phyloP scores from a whole-genome alignment of 1,139 yeast genomes.

The Candida freyschussii region DNA sequence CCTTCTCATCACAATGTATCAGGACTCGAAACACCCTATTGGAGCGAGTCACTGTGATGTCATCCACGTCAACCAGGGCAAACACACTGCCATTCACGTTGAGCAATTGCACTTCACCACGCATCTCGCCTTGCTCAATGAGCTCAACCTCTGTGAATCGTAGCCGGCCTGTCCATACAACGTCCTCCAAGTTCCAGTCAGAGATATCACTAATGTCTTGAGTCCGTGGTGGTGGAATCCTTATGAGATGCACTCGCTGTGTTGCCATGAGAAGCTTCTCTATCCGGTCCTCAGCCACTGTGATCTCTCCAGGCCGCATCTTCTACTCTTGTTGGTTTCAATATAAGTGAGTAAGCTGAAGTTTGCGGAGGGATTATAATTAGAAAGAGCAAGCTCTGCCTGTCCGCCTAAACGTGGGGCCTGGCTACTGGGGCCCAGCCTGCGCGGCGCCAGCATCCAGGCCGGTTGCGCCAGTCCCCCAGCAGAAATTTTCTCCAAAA shows the following conservation, averaged over 20 bases:
- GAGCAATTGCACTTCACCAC: slow-evolving; percentile 29
- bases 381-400: too few relatives aligned
- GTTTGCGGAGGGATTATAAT: too few relatives aligned
- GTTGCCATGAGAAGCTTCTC: slow-evolving; percentile 5
- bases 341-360: too few relatives aligned
- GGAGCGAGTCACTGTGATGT: slow-evolving; percentile 13
- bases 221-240: slow-evolving; percentile 30
- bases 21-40: slow-evolving; percentile 16
- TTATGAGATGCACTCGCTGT: slow-evolving; percentile 9
- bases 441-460: too few relatives aligned
- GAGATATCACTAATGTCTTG: slow-evolving; percentile 25
- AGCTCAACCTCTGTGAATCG: slow-evolving; percentile 29
- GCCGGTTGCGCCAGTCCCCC: too few relatives aligned
- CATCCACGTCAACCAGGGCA: slow-evolving; percentile 4
- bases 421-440: too few relatives aligned
- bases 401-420: too few relatives aligned
- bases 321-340: not conserved
- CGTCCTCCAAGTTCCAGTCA: slow-evolving; percentile 32
- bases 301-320: slow-evolving; percentile 3
- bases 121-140: slow-evolving; percentile 4
- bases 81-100: slow-evolving; percentile 19
- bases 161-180: slow-evolving; percentile 35
- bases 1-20: slow-evolving; percentile 16
- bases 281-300: slow-evolving; percentile 3
- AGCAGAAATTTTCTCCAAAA: too few relatives aligned